A percentile compares a stretch with the other conserved stretches of the same genome.
phyloP scores from a whole-genome alignment of 1,284 basidiomycete genomes.

The Prillingera fragicola region DNA sequence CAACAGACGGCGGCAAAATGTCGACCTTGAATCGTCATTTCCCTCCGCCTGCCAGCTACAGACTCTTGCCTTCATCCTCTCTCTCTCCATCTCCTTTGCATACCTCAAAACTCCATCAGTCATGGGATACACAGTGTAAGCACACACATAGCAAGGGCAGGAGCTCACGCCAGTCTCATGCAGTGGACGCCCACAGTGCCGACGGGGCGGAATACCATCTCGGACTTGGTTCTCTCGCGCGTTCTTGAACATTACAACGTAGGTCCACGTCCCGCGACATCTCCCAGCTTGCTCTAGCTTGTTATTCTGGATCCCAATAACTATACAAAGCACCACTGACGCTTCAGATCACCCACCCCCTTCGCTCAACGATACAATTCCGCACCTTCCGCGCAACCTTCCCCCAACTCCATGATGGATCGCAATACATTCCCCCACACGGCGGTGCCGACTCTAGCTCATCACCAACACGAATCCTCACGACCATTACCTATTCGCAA shows the following conservation, averaged over 20 bases:
- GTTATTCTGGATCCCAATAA: neutral
- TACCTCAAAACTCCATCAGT: neutral
- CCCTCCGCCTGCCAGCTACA: no score
- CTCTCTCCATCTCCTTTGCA: neutral
- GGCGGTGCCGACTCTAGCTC: neutral
- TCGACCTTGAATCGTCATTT: no score
- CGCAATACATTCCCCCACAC: conserved; percentile 4
- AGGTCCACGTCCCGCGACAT: conserved; percentile 5
- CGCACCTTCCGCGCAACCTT: conserved; percentile 35
- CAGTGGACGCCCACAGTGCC: conserved; percentile 37
- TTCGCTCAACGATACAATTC: conserved; percentile 30
- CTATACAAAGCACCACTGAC: neutral
- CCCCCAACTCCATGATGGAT: conserved; percentile 9
- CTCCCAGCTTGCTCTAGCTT: neutral
- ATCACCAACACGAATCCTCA: conserved; percentile 22
- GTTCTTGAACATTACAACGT: conserved; percentile 41
- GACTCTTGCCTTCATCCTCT: neutral
- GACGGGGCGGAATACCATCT: conserved; percentile 20
- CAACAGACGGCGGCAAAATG: no score
- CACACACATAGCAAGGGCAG: neutral
- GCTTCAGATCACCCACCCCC: conserved; percentile 29
- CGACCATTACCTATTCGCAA: conserved; percentile 27
- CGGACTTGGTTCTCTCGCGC: conserved; percentile 34
- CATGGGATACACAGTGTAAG: conserved; percentile 38
- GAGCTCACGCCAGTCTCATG: conserved; percentile 29